phyloP scores from a whole-genome alignment of 768 basidiomycete genomes.

The Suillus plorans region DNA sequence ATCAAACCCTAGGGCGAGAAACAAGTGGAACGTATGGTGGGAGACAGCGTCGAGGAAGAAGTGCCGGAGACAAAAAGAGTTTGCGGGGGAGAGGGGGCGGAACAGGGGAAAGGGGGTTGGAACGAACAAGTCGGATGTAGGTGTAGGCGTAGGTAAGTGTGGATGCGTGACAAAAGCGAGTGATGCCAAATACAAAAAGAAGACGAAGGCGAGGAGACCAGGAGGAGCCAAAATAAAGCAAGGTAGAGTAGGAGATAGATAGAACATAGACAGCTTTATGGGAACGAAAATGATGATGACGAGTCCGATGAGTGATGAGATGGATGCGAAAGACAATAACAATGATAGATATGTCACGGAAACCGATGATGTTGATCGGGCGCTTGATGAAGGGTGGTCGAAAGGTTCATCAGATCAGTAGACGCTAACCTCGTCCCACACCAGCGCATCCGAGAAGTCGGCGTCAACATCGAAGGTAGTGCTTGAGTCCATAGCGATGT shows the following conservation, averaged over 20 bases:
- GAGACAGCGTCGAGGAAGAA: conserved; percentile 29
- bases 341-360: conserved; percentile 12
- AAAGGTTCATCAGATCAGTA: conserved; percentile 16
- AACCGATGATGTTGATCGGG: conserved; percentile 4
- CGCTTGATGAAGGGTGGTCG: conserved; percentile 2
- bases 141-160: background rate
- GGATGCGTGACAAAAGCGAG: conserved; percentile 4
- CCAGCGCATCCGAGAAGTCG: conserved; percentile 27
- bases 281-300: conserved; percentile 19
- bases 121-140: conserved; percentile 5
- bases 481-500: conserved; percentile 25
- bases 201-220: conserved; percentile 13
- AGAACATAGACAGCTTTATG: conserved; percentile 16
- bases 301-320: conserved; percentile 16
- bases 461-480: conserved; percentile 23
- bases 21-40: conserved; percentile 27
- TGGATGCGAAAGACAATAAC: conserved; percentile 13
- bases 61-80: conserved; percentile 2
- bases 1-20: conserved; percentile 51
- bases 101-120: conserved; percentile 19
- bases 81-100: conserved; percentile 22
- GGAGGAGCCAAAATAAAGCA: conserved; percentile 17
- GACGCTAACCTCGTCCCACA: conserved; percentile 30
- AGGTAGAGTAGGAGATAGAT: conserved; percentile 28
- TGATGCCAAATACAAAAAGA: conserved; percentile 15